Percentiles rank a stretch among this genome's conserved stretches.
phyloP scores from a whole-genome alignment of 208 protist species.

The Leishmania mexicana region DNA sequence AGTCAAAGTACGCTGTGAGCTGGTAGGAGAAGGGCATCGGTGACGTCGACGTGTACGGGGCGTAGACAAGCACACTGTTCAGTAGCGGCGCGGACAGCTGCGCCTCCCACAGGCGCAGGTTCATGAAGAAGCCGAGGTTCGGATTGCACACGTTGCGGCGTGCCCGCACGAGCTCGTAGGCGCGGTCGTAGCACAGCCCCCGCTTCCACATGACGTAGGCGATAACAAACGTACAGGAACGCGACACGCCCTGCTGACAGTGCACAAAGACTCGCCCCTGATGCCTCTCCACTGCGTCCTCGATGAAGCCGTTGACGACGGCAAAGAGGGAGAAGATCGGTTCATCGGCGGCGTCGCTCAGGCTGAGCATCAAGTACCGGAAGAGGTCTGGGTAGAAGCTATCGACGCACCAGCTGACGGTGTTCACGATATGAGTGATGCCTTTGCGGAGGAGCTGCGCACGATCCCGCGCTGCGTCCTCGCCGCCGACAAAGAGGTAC shows the following conservation, averaged over 20 bases:
- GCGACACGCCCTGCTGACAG: slow-evolving; percentile 95
- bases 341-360: slow-evolving; percentile 89
- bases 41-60: slow-evolving; percentile 51
- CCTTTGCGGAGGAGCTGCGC: slow-evolving; percentile 77
- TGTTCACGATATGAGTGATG: slow-evolving; percentile 94
- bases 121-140: slow-evolving; percentile 92
- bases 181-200: slow-evolving; percentile 79
- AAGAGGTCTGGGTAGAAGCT: slow-evolving; percentile 80
- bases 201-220: slow-evolving; percentile 92
- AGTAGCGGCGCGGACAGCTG: slow-evolving; percentile 54
- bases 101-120: slow-evolving; percentile 77
- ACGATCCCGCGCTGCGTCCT: slow-evolving; percentile 65
- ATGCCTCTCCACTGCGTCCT: slow-evolving; percentile 44
- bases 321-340: slow-evolving; percentile 92
- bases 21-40: slow-evolving; percentile 67
- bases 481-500: slow-evolving; percentile 85
- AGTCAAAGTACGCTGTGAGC: slow-evolving; percentile 45
- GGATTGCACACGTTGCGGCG: slow-evolving; percentile 82
- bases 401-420: slow-evolving; percentile 75
- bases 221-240: slow-evolving; percentile 90
- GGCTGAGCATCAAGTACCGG: slow-evolving; percentile 78
- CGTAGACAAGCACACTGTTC: slow-evolving; percentile 62
- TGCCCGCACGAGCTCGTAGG: slow-evolving; percentile 78
- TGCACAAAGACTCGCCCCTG: slow-evolving; percentile 91
- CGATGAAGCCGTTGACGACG: slow-evolving; percentile 87